phyloP scores from a whole-genome alignment of 805 yeast species.

The Hanseniaspora taiwanica region DNA sequence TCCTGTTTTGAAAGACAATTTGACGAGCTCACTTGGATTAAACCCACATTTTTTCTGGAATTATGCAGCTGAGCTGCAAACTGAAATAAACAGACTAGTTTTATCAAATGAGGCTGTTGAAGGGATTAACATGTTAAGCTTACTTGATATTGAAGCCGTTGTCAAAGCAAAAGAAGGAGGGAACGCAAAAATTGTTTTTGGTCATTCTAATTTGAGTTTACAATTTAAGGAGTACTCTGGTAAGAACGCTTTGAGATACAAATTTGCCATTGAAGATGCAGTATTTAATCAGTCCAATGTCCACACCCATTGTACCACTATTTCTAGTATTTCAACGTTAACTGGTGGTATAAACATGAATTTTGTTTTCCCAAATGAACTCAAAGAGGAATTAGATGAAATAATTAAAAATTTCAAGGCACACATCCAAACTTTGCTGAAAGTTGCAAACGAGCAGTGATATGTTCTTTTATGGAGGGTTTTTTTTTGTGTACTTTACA shows the following conservation, averaged over 20 bases:
- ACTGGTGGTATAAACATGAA: not conserved
- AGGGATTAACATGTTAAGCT: not conserved
- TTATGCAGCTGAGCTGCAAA: not conserved
- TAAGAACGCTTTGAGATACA: not conserved
- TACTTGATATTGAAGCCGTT: not conserved
- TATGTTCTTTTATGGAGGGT: not conserved
- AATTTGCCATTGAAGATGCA: not conserved
- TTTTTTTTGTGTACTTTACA: conserved; percentile 2
- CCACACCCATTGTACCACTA: not conserved
- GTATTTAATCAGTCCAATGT: not conserved
- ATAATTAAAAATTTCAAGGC: not conserved
- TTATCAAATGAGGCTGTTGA: not conserved
- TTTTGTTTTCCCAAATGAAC: not conserved
- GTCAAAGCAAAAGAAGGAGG: not conserved
- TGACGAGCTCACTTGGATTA: not conserved
- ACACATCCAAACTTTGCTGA: not conserved
- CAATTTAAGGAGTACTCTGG: not conserved
- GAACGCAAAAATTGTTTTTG: not conserved
- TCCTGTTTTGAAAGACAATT: not conserved
- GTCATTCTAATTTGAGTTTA: not conserved
- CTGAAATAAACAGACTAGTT: not conserved
- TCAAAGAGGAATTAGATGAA: not conserved
- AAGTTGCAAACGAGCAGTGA: not conserved
- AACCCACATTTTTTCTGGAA: not conserved
- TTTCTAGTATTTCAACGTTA: not conserved